A percentile compares a stretch with the other conserved stretches of the same genome.
Conservation (phyloP, 1,284 basidiomycete species). For the Afroboletus lepidellus region DNA sequence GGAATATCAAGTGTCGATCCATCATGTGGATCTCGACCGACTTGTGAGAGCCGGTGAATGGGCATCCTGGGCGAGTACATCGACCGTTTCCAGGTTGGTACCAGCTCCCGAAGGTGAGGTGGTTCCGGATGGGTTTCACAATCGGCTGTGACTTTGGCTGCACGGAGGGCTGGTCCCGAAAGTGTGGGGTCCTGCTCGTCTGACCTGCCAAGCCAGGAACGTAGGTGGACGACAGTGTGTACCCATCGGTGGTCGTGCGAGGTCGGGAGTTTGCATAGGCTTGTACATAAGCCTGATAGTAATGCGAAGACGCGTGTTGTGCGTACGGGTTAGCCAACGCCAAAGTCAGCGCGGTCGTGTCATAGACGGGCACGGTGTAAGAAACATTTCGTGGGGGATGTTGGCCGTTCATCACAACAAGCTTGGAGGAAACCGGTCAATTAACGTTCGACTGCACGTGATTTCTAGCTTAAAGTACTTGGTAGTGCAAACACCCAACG, state of each 20-base stretch:
- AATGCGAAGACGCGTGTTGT: constrained; percentile 45
- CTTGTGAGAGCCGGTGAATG: constrained; percentile 73
- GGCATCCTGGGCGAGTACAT: constrained; percentile 70
- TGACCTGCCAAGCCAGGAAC: constrained; percentile 23
- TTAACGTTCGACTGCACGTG: constrained; percentile 21
- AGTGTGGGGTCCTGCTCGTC: constrained; percentile 9
- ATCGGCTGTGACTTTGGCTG: constrained; percentile 6
- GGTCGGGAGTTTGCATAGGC: constrained; percentile 25
- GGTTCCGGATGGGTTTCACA: constrained; percentile 16
- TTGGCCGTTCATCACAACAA: constrained; percentile 18
- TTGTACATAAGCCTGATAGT: constrained; percentile 59
- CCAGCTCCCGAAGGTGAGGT: constrained; percentile 42
- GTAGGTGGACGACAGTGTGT: constrained; percentile 54
- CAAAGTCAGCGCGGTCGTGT: constrained; percentile 29
- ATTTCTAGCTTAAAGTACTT: constrained; percentile 8
- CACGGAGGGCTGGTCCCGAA: constrained; percentile 1
- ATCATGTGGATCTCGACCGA: constrained; percentile 83
- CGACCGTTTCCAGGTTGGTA: constrained; percentile 59
- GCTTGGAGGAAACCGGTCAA: not conserved
- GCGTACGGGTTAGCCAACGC: constrained; percentile 42
- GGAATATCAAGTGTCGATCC: constrained; percentile 86
- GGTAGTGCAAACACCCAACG: constrained; percentile 5
- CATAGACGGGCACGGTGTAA: constrained; percentile 20
- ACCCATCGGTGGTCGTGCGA: constrained; percentile 50
- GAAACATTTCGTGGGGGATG: constrained; percentile 6